Evolutionary conservation across 805 yeast genomes (phyloP).

Genomic region (Lipomyces mesembrius): DNA sequence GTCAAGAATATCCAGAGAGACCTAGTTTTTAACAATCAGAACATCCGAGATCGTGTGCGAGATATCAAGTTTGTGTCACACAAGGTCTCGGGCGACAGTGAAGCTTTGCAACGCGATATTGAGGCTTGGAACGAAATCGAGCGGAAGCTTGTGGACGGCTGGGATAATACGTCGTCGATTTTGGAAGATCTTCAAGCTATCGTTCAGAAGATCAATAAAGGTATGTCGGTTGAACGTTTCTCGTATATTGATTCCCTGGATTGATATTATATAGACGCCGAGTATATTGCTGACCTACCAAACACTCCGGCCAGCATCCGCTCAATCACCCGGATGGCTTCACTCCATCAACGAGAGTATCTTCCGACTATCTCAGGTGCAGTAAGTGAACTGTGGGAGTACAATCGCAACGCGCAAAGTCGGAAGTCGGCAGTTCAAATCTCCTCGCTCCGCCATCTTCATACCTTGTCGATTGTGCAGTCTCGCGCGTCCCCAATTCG

Average conservation of each 20-base stretch:
- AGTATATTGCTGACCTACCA: conserved; percentile 37
- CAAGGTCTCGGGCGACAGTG: conserved; percentile 32
- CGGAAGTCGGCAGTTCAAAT: conserved; percentile 32
- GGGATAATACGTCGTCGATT: conserved; percentile 29
- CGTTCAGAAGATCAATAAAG: conserved; percentile 37
- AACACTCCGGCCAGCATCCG: conserved; percentile 35
- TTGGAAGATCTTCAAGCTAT: conserved; percentile 41
- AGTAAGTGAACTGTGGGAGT: conserved; percentile 37
- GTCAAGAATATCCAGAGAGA: conserved; percentile 23
- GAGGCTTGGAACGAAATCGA: conserved; percentile 25
- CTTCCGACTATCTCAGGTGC: conserved; percentile 40
- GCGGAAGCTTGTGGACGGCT: conserved; percentile 5
- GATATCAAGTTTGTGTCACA: conserved; percentile 37
- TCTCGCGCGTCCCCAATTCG: conserved; percentile 40
- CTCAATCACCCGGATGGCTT: conserved; percentile 34
- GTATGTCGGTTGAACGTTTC: conserved; percentile 1
- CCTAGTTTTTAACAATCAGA: conserved; percentile 26
- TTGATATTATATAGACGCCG: conserved; percentile 34
- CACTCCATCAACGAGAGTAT: conserved; percentile 43
- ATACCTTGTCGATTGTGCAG: conserved; percentile 40
- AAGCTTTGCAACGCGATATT: conserved; percentile 24
- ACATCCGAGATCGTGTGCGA: conserved; percentile 35
- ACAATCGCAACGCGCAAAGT: conserved; percentile 32
- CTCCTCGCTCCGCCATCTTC: conserved; percentile 29
- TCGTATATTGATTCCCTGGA: neutral